These are phyloP conservation scores for Nakazawaea ishiwadae DNA, from an alignment of 805 yeast species.

Conservation along the genomic window DNA sequence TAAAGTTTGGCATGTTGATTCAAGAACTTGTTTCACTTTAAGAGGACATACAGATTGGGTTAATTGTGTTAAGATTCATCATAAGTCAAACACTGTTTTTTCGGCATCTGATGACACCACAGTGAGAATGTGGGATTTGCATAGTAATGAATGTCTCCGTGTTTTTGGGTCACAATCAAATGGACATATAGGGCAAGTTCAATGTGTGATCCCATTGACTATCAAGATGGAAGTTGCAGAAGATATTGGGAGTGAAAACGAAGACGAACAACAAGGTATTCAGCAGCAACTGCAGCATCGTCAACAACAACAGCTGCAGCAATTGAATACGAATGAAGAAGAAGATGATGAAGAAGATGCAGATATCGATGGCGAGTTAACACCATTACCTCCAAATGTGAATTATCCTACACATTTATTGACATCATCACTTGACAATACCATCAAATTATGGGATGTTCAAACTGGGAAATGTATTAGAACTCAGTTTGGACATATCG, in stretches of 20 bases:
- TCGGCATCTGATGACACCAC: slow-evolving; percentile 92
- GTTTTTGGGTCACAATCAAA: slow-evolving; percentile 53
- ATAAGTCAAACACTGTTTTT: slow-evolving; percentile 71
- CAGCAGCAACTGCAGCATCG: too few relatives aligned
- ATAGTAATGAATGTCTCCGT: slow-evolving; percentile 70
- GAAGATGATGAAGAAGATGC: too few relatives aligned
- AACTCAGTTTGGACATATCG: slow-evolving; percentile 96
- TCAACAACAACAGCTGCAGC: too few relatives aligned
- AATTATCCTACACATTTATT: slow-evolving; percentile 76
- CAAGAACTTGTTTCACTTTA: slow-evolving; percentile 85
- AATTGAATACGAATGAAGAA: slow-evolving; percentile 5
- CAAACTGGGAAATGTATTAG: slow-evolving; percentile 82
- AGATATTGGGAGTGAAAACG: slow-evolving; percentile 40
- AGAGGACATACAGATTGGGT: slow-evolving; percentile 95
- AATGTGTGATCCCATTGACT: slow-evolving; percentile 81
- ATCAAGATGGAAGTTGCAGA: slow-evolving; percentile 57
- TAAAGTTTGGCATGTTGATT: slow-evolving; percentile 95
- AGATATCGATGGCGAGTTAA: slow-evolving; percentile 10
- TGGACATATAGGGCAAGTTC: slow-evolving; percentile 94
- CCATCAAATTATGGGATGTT: slow-evolving; percentile 91
- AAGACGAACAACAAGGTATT: too few relatives aligned
- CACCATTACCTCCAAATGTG: slow-evolving; percentile 15
- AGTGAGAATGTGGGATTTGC: slow-evolving; percentile 90
- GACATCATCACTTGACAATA: slow-evolving; percentile 87
- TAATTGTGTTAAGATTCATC: slow-evolving; percentile 82